phyloP scores from a whole-genome alignment of 306 rosid species.

The Citrullus colocynthis region DNA sequence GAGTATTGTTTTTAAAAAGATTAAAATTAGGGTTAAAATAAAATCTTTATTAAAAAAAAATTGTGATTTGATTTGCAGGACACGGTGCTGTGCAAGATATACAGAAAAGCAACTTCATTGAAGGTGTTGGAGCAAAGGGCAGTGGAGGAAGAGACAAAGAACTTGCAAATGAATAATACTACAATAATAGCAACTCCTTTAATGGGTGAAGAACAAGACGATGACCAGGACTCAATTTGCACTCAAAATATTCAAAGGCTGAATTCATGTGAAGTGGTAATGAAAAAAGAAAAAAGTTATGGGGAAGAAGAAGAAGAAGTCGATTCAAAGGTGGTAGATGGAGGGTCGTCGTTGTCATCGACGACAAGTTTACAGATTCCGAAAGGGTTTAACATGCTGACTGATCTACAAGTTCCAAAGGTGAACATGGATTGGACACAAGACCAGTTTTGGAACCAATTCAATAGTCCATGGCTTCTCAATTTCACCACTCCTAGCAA shows the following conservation, averaged over 20 bases:
- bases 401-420: constrained; percentile 54
- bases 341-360: not conserved
- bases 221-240: not conserved
- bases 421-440: constrained; percentile 50
- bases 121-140: constrained; percentile 86
- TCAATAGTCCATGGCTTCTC: constrained; percentile 77
- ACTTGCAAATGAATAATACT: not conserved
- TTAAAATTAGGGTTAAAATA: not conserved
- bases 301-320: not conserved
- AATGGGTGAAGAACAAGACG: not conserved
- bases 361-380: constrained; percentile 28
- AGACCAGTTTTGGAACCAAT: constrained; percentile 56
- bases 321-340: not conserved
- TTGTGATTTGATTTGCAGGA: constrained; percentile 33
- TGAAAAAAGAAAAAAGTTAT: not conserved
- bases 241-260: not conserved
- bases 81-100: constrained; percentile 75
- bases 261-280: not conserved
- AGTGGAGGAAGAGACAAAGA: constrained; percentile 48
- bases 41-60: not conserved
- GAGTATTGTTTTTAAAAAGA: too few relatives aligned
- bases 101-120: constrained; percentile 85
- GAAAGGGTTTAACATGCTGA: constrained; percentile 24
- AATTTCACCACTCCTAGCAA: constrained; percentile 32
- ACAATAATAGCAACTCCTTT: not conserved